Conservation (phyloP, 1,284 basidiomycete genomes). For the Quambalaria eucalypti region DNA sequence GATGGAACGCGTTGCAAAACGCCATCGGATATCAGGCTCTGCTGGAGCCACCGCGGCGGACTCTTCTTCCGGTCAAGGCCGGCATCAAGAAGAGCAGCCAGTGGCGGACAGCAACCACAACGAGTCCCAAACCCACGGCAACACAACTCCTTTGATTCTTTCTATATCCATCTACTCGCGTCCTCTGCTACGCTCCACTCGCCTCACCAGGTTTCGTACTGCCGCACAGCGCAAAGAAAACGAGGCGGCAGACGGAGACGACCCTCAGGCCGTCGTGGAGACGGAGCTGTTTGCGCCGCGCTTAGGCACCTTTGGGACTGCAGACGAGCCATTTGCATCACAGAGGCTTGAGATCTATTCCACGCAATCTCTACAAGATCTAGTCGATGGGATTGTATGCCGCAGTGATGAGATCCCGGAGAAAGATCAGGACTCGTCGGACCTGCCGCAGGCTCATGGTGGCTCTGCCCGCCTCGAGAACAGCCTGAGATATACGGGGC, state of each 20-base stretch:
- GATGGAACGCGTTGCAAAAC: too few species aligned
- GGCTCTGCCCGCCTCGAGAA: neutral
- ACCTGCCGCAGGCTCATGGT: neutral
- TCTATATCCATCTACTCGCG: neutral
- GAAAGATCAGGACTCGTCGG: neutral
- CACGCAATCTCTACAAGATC: neutral
- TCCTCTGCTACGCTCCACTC: neutral
- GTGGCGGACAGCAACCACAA: too few species aligned
- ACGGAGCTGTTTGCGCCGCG: neutral
- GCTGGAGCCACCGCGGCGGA: too few species aligned
- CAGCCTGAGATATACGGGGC: neutral
- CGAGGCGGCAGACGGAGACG: neutral
- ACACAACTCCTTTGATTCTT: neutral
- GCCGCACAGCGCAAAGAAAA: neutral
- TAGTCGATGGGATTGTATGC: neutral
- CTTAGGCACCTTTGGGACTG: neutral
- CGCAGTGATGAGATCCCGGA: neutral
- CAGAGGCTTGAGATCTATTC: neutral
- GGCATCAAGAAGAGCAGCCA: too few species aligned
- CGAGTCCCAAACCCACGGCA: too few species aligned
- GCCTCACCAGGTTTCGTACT: neutral
- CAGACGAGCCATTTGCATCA: neutral
- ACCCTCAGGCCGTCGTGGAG: too few species aligned
- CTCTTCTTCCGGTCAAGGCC: too few species aligned
- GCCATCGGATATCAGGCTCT: too few species aligned